Base-by-base conservation (phyloP, 768 basidiomycete genomes). In the Termitomyces sp. region DNA sequence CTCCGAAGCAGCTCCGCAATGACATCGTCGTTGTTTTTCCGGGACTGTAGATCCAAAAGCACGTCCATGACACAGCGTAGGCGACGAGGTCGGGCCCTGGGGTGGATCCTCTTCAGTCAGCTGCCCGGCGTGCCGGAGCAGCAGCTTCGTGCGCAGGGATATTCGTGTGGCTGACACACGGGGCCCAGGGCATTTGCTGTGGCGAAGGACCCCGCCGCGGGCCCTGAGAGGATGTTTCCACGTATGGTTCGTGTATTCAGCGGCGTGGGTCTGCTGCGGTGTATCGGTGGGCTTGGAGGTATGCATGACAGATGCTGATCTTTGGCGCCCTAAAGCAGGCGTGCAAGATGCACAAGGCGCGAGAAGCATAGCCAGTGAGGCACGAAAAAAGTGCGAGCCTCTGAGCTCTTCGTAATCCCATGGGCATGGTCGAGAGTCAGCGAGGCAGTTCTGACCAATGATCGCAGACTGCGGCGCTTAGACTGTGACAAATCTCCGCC, bases 1-100 rank as follows among this genome's bases (percentile, higher is more conserved):
- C 59, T 60, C 54, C 66, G 68, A 42, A 62, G 42, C 54, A 69
- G 61, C 38, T 68, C 67, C 51, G 69, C 65, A 59, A 68, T 54
- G 55, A 62, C 55, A 57, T 73, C 69, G 58, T 71, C 67, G 55
- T 67, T 56, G 62, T 61, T 62, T 50, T 65, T 63, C 59, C 58
- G 30, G 30, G 53, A 68, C 61, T 67, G 68, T 41, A 74, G 66
- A 60, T 77, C 77, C 55, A 82, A 69, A 58, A 80, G 67, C 55
- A 78, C 63, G 63, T 79, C 79, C 78, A 79, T 81, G 59, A 77
- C 67, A 40, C 66, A 77, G 60, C 67, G 70, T 47, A 60, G 70
- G 33, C 64, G 68, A 28, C 19, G 37, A 26, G 33, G 47, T 33
- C 47, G 33, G 28, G 42, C n/a, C 30, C 3, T 31, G 19, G 40